Base-by-base conservation (phyloP, 345 rosid genomes). In the Odontarrhena argentea region DNA sequence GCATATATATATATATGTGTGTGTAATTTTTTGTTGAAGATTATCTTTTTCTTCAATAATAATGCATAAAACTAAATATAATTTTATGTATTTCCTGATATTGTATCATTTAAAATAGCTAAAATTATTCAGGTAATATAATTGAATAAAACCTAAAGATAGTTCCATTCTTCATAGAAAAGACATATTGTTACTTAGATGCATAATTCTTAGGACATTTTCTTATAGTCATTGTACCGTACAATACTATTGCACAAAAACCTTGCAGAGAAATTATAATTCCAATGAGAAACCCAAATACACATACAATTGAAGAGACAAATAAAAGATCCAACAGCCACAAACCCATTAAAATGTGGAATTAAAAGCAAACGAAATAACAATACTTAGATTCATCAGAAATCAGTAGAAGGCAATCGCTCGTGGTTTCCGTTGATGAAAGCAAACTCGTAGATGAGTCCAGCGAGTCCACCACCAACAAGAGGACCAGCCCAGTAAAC, bases 401-500 rank as follows among this genome's bases (percentile, higher is more conserved):
- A 94, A 12, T 89, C 97, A 3, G 90, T 7, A 54, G 85, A 52
- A 1, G 97, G 85, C 50, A 88, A 73, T 74, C 74, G 91, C 75
- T 86, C 96, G 40, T 91, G 92, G 54, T 78, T 57, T 70, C 18
- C 74, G 74, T 45, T 30, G 8, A 88, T 88, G 76, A 88, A 91
- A 68, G 85, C 32, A 66, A 78, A 37, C 60, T 91, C 97, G 60
- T 91, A 91, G 58, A 91, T 64, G 12, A 91, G 78, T 0, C 93
- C 96, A 3, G 97, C 96, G 35, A 91, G 58, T n/a, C 91, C 98
- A 77, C 96, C 96, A 0, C 97, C 97, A 12, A 91, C 14, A 6
- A 91, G 79, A 22, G 97, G 97, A 3, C 97, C 97, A 2, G 73
- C 92, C 97, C 96, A 91, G 94, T 91, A 91, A 41, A 88, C 79